Base-by-base conservation (phyloP, 495 filamentous ascomycete species). In the Hypoxylon trugodes region DNA sequence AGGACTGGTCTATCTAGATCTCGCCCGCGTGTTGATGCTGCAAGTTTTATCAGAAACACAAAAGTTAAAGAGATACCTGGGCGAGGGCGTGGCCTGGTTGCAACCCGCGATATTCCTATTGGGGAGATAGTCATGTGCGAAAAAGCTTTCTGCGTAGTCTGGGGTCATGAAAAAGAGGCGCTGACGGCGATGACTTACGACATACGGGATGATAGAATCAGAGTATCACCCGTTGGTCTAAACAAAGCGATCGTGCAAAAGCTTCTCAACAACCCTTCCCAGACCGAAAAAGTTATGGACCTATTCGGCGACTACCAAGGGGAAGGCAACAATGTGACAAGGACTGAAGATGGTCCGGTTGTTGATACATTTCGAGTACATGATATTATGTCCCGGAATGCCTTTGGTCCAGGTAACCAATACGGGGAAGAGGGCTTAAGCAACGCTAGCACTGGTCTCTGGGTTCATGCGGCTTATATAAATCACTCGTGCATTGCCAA, bases 401-500 rank as follows among this genome's bases (percentile, higher is more conserved):
- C 61, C 16, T 79, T 78, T 37, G 74, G 68, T 3, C 50, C 64
- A 13, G 69, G 68, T 15, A 63, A 35, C 46, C 67, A 65, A 37
- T 62, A 55, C 43, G 64, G 46, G 3, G 71, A 73, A 28, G 74
- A 65, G 21, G 50, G 40, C 30, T 48, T 49, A 0, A 58, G 37
- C 42, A 66, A 68, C 40, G 73, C 73, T 13, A 75, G 68, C 45
- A 65, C 63, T 42, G 82, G 79, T 2, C 35, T 86, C 43, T 86
- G 84, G 84, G 51, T 69, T 4, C 38, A 67, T 24, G 79, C 81
- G 12, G 78, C 82, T 0, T 83, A 77, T 69, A 75, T 81, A 38
- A 86, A 86, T 54, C 83, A 86, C 62, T 78, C 76, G 15, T 86
- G 83, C 63, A 7, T 77, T 32, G 69, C 71, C 21, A 85, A 81